These are phyloP conservation scores for Citrus inodora DNA, from an alignment of 345 rosid genomes.

Conservation along the genomic window DNA sequence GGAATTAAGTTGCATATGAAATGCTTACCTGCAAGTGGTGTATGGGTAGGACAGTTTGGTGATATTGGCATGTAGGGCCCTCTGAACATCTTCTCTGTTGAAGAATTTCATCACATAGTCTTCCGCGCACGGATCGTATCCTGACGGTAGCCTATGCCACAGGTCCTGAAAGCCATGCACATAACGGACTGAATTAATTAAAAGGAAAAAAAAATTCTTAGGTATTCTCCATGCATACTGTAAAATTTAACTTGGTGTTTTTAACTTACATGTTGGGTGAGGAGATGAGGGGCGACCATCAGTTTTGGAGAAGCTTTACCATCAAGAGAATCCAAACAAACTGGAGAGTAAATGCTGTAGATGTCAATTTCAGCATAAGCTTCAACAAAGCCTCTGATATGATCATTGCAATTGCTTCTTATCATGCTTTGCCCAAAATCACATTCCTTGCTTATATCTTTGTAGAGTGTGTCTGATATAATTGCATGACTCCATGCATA, in stretches of 20 bases:
- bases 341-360: constrained; percentile 63
- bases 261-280: constrained; percentile 22
- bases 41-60: constrained; percentile 62
- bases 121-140: constrained; percentile 73
- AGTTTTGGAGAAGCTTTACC: constrained; percentile 19
- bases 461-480: constrained; percentile 61
- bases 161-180: constrained; percentile 32
- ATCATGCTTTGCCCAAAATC: constrained; percentile 19
- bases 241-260: too few species aligned
- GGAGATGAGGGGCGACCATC: constrained; percentile 32
- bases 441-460: constrained; percentile 39
- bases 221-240: too few species aligned
- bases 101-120: constrained; percentile 47
- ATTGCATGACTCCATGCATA: constrained; percentile 77
- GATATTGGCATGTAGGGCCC: constrained; percentile 65
- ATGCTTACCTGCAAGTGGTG: constrained; percentile 57
- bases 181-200: background rate
- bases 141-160: constrained; percentile 50
- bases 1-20: background rate
- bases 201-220: too few species aligned
- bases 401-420: constrained; percentile 19
- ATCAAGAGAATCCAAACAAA: constrained; percentile 29
- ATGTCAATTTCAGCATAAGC: constrained; percentile 58
- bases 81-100: constrained; percentile 70
- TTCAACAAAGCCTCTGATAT: constrained; percentile 26